These are phyloP conservation scores for Usnea hakonensis DNA, from an alignment of 495 filamentous ascomycete genomes.

Conservation along the genomic window DNA sequence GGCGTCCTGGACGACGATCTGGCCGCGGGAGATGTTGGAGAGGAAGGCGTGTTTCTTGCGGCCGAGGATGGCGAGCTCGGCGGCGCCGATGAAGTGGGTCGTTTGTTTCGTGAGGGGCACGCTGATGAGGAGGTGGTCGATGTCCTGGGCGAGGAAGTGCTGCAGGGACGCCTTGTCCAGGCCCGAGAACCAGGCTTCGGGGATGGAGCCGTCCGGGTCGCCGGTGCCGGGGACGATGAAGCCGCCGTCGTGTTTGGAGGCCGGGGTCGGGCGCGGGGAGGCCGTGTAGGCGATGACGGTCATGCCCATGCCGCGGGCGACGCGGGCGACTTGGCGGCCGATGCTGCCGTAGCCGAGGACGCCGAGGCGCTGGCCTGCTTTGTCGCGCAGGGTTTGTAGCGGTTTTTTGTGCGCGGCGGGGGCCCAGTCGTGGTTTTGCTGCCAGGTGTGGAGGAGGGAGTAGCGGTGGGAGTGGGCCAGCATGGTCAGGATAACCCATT, in stretches of 20 bases:
- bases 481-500: conserved; percentile 59
- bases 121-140: conserved; percentile 69
- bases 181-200: conserved; percentile 66
- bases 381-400: conserved; percentile 35
- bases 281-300: conserved; percentile 77
- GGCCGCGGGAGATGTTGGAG: conserved; percentile 68
- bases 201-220: conserved; percentile 65
- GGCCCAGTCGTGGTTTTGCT: conserved; percentile 38
- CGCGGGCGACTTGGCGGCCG: conserved; percentile 63
- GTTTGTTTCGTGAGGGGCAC: conserved; percentile 68
- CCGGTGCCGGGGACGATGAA: conserved; percentile 71
- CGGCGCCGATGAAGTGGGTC: conserved; percentile 48
- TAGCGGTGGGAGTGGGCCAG: conserved; percentile 51
- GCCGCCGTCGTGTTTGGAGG: conserved; percentile 51
- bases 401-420: not conserved
- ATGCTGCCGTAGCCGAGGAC: conserved; percentile 84
- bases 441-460: conserved; percentile 36
- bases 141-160: conserved; percentile 57
- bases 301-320: conserved; percentile 69
- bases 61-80: conserved; percentile 60
- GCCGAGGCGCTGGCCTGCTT: conserved; percentile 53
- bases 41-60: conserved; percentile 50
- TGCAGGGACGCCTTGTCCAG: conserved; percentile 50
- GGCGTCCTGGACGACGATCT: conserved; percentile 61
- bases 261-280: conserved; percentile 33